Conservation (phyloP, 345 rosid genomes). For the Euphorbia peplus region DNA sequence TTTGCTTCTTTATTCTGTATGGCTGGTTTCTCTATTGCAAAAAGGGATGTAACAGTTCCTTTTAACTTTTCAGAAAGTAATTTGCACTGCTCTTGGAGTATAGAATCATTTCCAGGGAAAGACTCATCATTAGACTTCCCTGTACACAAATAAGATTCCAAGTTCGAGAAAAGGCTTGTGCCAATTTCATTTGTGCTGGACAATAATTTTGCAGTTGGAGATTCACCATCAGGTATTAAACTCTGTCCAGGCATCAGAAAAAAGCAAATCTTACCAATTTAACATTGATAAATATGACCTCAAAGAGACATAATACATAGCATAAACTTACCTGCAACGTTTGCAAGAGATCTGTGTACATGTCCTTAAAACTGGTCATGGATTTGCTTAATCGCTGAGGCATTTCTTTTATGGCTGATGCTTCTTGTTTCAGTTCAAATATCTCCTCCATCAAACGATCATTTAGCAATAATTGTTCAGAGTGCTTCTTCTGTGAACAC, state of each 20-base stretch:
- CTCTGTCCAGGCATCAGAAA: slow-evolving; percentile 37
- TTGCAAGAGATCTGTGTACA: slow-evolving; percentile 44
- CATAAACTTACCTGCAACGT: slow-evolving; percentile 52
- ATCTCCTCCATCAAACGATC: slow-evolving; percentile 53
- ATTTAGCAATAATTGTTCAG: slow-evolving; percentile 50
- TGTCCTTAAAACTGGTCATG: slow-evolving; percentile 48
- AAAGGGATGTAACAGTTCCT: slow-evolving; percentile 37
- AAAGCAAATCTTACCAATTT: slow-evolving; percentile 16
- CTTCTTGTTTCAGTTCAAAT: slow-evolving; percentile 59
- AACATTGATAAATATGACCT: slow-evolving; percentile 1
- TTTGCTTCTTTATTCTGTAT: slow-evolving; percentile 31
- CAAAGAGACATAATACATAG: slow-evolving; percentile 12
- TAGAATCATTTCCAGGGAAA: slow-evolving; percentile 24
- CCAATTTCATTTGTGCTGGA: slow-evolving; percentile 51
- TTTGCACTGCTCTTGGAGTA: slow-evolving; percentile 44
- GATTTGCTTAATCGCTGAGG: slow-evolving; percentile 50
- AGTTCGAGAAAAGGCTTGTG: slow-evolving; percentile 51
- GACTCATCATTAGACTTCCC: slow-evolving; percentile 31
- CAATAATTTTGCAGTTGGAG: slow-evolving; percentile 52
- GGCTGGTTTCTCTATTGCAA: slow-evolving; percentile 33
- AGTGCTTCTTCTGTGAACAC: slow-evolving; percentile 52
- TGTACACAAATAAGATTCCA: slow-evolving; percentile 48
- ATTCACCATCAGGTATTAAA: slow-evolving; percentile 40
- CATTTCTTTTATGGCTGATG: slow-evolving; percentile 32
- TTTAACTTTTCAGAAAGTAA: slow-evolving; percentile 45